These are phyloP conservation scores for Cichorium intybus DNA, from an alignment of 140 eudicot species.

Conservation along the genomic window DNA sequence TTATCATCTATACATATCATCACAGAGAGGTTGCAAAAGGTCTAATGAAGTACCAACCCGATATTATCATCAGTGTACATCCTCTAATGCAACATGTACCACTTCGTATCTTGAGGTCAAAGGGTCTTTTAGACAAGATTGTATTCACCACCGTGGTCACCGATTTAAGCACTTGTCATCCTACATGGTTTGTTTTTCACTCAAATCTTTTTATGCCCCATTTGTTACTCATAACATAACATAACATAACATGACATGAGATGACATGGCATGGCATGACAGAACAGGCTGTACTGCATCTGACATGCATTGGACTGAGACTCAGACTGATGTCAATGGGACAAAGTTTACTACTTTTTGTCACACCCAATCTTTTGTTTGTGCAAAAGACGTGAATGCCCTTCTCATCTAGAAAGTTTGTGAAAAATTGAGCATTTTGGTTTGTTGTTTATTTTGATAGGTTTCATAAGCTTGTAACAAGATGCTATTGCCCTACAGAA, in stretches of 20 bases:
- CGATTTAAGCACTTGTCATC: slow-evolving; percentile 96
- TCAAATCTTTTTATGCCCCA: not conserved
- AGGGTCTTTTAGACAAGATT: slow-evolving; percentile 86
- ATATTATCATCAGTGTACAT: slow-evolving; percentile 95
- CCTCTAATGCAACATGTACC: slow-evolving; percentile 99
- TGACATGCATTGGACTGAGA: not conserved
- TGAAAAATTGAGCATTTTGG: slow-evolving; percentile 15
- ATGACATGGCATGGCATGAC: not conserved
- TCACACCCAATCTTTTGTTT: not conserved
- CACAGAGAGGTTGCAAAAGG: slow-evolving; percentile 94
- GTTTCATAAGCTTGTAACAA: slow-evolving; percentile 98
- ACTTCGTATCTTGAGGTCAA: slow-evolving; percentile 89
- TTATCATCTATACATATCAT: slow-evolving; percentile 14
- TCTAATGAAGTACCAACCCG: slow-evolving; percentile 93
- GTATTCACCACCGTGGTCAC: slow-evolving; percentile 92
- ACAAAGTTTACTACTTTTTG: not conserved
- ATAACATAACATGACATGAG: not conserved
- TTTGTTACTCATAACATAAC: not conserved
- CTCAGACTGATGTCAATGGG: not conserved
- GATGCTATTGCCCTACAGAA: slow-evolving; percentile 98
- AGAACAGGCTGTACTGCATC: not conserved
- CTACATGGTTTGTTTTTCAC: slow-evolving; percentile 71
- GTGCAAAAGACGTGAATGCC: not conserved
- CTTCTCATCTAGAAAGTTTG: not conserved
- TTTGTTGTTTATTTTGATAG: slow-evolving; percentile 40